Base-by-base conservation (phyloP, 1,284 basidiomycete genomes). In the Leccinum cinnamomeum region DNA sequence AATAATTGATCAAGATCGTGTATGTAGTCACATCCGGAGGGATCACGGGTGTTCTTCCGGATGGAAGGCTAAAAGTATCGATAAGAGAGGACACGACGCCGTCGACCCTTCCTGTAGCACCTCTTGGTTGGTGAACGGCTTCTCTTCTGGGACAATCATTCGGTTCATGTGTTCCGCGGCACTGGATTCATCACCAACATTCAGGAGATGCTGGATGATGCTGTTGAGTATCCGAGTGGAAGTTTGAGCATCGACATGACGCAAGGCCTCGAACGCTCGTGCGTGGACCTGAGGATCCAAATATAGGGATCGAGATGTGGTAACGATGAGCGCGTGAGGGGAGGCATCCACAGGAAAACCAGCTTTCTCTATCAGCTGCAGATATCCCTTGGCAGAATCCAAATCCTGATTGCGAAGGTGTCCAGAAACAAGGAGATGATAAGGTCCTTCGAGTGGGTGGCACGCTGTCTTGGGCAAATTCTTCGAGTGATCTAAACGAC, bases 351-450 rank as follows among this genome's bases (percentile, higher is more conserved):
- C 72, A 11, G 79, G 76, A 68, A 84, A 79, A 1, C 86, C 87
- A n/a, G 82, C 79, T 25, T 78, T 69, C 64, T 79, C 76, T 89
- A 92, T 92, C 30, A 67, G 64, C 11, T 74, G 75, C 12, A 92
- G 73, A 64, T 74, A 79, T 50, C 74, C 72, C 72, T 81, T 83
- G 56, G 88, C 88, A 51, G 79, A 78, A 61, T 72, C 67, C 53
- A 91, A 73, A 72, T 91, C 81, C 74, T 81, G 79, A 72, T 92
- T 92, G 70, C 83, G 86, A 58, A 92, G 77, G 70, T 87, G 81
- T 30, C 84, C 87, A 7, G 83, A 80, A 12, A 91, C 76, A 46
- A 91, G 78, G 16, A 88, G 77, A 69, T 90, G 87, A 71, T 30
- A 82, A 91, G 2, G 89, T 90, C 65, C 84, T 79, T 54, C 82